These are phyloP conservation scores for Mrakia gelida DNA, from an alignment of 768 basidiomycete species.

Conservation along the genomic window DNA sequence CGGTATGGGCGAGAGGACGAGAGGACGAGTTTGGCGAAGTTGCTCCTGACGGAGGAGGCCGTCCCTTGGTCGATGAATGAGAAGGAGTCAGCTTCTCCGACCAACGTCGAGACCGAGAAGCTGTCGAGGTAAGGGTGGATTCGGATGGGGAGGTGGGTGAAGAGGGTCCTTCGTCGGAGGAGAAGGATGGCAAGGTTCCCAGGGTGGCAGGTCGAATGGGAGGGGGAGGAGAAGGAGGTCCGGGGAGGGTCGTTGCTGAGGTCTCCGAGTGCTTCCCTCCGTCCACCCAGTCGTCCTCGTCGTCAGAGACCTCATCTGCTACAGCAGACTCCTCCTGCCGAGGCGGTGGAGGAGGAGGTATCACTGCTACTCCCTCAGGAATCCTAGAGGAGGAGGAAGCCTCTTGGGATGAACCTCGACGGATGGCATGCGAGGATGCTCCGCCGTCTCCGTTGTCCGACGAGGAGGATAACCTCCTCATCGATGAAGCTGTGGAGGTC, in stretches of 20 bases:
- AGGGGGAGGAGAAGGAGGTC: background rate
- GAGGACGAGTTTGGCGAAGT: conserved; percentile 11
- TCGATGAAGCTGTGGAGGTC: background rate
- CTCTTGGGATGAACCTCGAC: background rate
- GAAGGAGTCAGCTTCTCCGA: conserved; percentile 1
- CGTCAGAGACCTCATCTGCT: background rate
- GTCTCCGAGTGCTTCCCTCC: background rate
- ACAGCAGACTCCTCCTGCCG: background rate
- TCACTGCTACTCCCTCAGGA: background rate
- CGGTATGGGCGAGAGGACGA: conserved; percentile 19
- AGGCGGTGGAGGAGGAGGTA: background rate
- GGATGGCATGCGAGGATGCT: background rate
- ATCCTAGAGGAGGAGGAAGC: background rate
- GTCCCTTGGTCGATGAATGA: background rate
- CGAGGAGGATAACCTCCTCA: background rate
- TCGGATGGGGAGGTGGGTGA: conserved; percentile 3
- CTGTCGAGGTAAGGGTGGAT: background rate
- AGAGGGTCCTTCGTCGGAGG: too few species aligned
- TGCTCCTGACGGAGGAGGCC: background rate
- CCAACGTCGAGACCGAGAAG: background rate
- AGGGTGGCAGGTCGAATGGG: background rate
- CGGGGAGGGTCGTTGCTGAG: background rate
- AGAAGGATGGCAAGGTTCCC: background rate
- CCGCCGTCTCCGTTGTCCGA: background rate
- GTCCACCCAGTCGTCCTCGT: background rate